phyloP scores from a whole-genome alignment of 1,139 yeast species.

The Geotrichum fermentans region DNA sequence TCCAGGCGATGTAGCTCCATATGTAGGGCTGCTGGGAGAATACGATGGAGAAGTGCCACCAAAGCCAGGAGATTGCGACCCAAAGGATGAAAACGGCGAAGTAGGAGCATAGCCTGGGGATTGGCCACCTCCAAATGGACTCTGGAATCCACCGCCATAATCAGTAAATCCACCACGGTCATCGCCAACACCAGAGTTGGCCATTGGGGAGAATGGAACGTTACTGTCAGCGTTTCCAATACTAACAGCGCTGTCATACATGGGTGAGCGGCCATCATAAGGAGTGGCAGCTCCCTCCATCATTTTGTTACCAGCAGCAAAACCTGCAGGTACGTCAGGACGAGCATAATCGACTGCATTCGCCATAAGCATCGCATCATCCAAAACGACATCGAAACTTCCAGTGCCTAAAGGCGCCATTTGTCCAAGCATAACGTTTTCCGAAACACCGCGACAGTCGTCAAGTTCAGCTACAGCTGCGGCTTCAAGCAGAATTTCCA shows the following conservation, averaged over 20 bases:
- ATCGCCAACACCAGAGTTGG: slow-evolving; percentile 77
- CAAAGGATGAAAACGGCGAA: slow-evolving; percentile 54
- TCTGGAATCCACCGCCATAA: slow-evolving; percentile 61
- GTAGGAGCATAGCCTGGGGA: slow-evolving; percentile 64
- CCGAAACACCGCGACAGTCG: slow-evolving; percentile 98
- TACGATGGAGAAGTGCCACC: slow-evolving; percentile 47
- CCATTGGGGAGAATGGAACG: slow-evolving; percentile 78
- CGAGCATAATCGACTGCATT: slow-evolving; percentile 50
- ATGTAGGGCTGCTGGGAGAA: slow-evolving; percentile 43
- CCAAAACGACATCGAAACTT: slow-evolving; percentile 91
- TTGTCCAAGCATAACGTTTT: slow-evolving; percentile 95
- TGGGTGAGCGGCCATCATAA: slow-evolving; percentile 75
- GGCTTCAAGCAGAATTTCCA: slow-evolving; percentile 93
- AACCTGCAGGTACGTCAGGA: slow-evolving; percentile 26
- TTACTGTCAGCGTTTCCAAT: slow-evolving; percentile 73
- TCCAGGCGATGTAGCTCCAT: slow-evolving; percentile 68
- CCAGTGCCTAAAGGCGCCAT: slow-evolving; percentile 99
- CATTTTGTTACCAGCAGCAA: slow-evolving; percentile 34
- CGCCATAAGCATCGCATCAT: slow-evolving; percentile 75
- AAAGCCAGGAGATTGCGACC: slow-evolving; percentile 66
- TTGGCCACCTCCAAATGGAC: slow-evolving; percentile 50
- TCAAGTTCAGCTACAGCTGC: slow-evolving; percentile 97
- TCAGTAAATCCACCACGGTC: slow-evolving; percentile 90
- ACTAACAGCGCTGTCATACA: slow-evolving; percentile 59
- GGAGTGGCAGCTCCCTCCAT: slow-evolving; percentile 91